Base-by-base conservation (phyloP, 768 basidiomycete genomes). In the Mycena amicta region DNA sequence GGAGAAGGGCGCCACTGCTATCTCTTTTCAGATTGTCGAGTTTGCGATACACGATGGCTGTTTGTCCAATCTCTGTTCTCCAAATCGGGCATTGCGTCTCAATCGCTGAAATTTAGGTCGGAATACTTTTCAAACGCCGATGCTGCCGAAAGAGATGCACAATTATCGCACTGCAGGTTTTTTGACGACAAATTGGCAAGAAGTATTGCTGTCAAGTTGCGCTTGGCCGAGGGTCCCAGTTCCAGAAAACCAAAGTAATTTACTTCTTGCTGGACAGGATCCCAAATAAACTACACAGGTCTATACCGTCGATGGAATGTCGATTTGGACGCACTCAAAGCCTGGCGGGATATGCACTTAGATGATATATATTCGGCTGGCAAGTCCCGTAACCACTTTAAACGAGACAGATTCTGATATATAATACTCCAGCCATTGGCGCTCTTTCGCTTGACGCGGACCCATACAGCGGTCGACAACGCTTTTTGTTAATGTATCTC, bases 11-110 rank as follows among this genome's bases (percentile, higher is more conserved):
- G 56, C 62, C 12, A 27, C 55, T 6, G 29, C 56, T 3, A 60
- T 64, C 50, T 60, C 62, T 37, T 64, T 64, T 25, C 62, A 64
- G 53, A 64, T 64, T 26, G 52, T 64, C 30, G 62, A 64, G 46
- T 45, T 3, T 40, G 55, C 59, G 5, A 39, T 27, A 6, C 40
- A 53, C 53, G 56, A 56, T n/a, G 56, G 52, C 41, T 57, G 62
- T 60, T 16, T 37, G 62, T 52, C 52, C 33, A 37, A 37, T 13
- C 12, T 25, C n/a, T 11, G 15, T 20, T 45, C 27, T 28, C 49
- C 31, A 23, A 39, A 30, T 45, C 23, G 40, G n/a, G 3, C 5
- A 4, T 22, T 49, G 20, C 41, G 25, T 40, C 23, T 4, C 23
- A 22, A 49, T 54, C 18, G 45, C 47, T 54, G 45, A 28, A 39